Evolutionary conservation across 2,329 filamentous ascomycete genomes (phyloP).

Genomic region (Ophiocordyceps sinensis): DNA sequence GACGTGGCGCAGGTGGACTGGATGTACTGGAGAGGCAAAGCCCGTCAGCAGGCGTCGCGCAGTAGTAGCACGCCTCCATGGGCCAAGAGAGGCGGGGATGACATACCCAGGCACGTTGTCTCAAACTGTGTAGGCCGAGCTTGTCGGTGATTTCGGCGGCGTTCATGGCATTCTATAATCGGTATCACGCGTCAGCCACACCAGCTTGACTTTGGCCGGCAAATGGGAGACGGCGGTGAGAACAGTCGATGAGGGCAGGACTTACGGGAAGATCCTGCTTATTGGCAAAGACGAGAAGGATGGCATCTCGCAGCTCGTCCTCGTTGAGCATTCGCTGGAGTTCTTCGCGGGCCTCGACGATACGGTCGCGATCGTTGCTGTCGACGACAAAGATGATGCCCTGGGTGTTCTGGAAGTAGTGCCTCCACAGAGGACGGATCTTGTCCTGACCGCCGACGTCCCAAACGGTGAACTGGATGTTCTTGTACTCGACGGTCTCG

Average conservation of each 20-base stretch:
- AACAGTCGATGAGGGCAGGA: constrained; percentile 9
- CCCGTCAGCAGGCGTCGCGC: constrained; percentile 3
- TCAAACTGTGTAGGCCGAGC: constrained; percentile 97
- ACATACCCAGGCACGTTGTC: constrained; percentile 97
- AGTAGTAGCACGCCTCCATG: neutral
- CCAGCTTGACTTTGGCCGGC: neutral
- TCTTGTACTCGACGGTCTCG: constrained; percentile 99
- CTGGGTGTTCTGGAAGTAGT: constrained; percentile 99
- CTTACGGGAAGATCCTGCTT: constrained; percentile 98
- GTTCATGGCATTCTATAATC: constrained; percentile 87
- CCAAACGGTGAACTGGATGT: constrained; percentile 99
- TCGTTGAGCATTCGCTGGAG: constrained; percentile 98
- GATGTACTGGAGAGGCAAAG: constrained; percentile 59
- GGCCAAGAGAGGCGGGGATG: constrained; percentile 1
- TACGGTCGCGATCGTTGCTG: constrained; percentile 95
- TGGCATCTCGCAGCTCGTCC: constrained; percentile 93
- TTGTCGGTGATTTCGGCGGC: constrained; percentile 99
- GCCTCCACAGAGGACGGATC: constrained; percentile 98
- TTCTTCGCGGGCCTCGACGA: constrained; percentile 92
- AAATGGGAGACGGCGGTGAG: neutral
- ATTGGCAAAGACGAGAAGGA: constrained; percentile 97
- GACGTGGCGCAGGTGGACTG: constrained; percentile 99
- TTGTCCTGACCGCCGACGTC: constrained; percentile 99
- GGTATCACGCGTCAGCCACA: constrained; percentile 4
- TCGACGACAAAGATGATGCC: constrained; percentile 99